A percentile compares a stretch with the other conserved stretches of the same genome.
Evolutionary conservation across 495 filamentous ascomycete species (phyloP).

Genomic region (Talaromyces thailandensis): DNA sequence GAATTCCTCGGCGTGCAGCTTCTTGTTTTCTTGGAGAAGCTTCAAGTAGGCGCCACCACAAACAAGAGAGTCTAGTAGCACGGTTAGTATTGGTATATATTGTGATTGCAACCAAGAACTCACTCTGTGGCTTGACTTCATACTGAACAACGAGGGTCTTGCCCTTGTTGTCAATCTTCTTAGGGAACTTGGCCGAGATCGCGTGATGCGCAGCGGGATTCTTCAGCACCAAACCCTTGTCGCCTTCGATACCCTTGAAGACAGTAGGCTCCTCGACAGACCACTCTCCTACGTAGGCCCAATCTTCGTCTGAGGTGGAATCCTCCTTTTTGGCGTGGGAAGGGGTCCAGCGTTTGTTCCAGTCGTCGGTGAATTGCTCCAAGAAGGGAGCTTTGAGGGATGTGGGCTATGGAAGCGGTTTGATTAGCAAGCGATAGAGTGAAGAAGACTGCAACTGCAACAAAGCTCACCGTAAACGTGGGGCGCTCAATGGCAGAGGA

Average conservation of each 20-base stretch:
- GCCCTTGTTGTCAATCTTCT: conserved; percentile 93
- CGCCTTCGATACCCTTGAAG: conserved; percentile 89
- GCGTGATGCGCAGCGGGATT: conserved; percentile 95
- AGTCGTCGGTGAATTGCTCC: conserved; percentile 96
- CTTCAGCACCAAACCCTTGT: conserved; percentile 96
- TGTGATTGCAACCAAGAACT: conserved; percentile 22
- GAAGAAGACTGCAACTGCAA: conserved; percentile 8
- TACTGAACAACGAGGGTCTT: conserved; percentile 98
- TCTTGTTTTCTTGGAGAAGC: conserved; percentile 95
- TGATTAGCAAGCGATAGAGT: conserved; percentile 13
- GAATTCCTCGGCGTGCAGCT: conserved; percentile 95
- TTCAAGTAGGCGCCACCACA: conserved; percentile 99
- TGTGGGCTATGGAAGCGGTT: conserved; percentile 53
- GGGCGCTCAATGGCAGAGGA: conserved; percentile 56
- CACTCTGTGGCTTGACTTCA: conserved; percentile 98
- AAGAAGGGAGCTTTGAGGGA: conserved; percentile 87
- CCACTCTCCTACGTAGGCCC: conserved; percentile 97
- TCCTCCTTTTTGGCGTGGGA: conserved; percentile 96
- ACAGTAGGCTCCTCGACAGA: conserved; percentile 88
- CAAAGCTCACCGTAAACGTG: conserved; percentile 87
- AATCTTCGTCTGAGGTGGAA: conserved; percentile 80
- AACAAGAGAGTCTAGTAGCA: conserved; percentile 69
- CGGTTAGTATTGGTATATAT: conserved; percentile 11
- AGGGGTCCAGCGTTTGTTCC: conserved; percentile 84
- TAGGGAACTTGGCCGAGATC: conserved; percentile 97